Percentiles rank a stretch among this genome's conserved stretches.
phyloP scores from a whole-genome alignment of 371 early-diverging fungal genomes.

The Smittium culicis region DNA sequence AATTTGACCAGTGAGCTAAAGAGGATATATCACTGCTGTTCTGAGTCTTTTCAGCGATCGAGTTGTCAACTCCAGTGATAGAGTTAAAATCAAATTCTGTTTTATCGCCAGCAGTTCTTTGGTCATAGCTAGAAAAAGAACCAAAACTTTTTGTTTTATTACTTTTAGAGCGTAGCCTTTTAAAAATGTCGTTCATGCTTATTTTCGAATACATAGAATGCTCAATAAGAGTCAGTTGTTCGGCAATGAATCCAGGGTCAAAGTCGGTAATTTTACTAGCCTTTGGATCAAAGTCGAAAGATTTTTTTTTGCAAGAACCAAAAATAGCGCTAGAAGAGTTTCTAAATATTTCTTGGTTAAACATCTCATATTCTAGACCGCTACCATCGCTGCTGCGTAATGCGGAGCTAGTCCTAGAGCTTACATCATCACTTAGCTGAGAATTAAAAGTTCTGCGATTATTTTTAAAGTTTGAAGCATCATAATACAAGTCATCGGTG shows the following conservation, averaged over 20 bases:
- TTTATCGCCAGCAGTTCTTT: not conserved
- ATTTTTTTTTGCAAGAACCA: not conserved
- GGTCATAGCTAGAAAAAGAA: not conserved
- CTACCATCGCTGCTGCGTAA: not conserved
- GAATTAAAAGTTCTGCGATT: not conserved
- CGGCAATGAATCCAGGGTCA: slow-evolving; percentile 35
- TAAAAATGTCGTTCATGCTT: slow-evolving; percentile 35
- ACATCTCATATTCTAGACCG: not conserved
- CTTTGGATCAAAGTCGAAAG: not conserved
- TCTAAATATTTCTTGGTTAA: not conserved
- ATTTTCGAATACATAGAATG: slow-evolving; percentile 39
- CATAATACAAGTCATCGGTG: not conserved
- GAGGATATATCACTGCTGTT: slow-evolving; percentile 30
- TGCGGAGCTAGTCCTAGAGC: not conserved
- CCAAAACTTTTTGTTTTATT: not conserved
- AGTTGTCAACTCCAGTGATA: not conserved
- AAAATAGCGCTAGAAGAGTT: not conserved
- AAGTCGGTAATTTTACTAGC: slow-evolving; percentile 26
- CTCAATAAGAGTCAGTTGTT: slow-evolving; percentile 48
- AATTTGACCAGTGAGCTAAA: slow-evolving; percentile 47
- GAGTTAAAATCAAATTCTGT: not conserved
- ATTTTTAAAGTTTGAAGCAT: not conserved
- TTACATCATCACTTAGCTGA: not conserved
- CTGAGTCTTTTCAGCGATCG: not conserved
- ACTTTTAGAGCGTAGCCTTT: slow-evolving; percentile 1